Evolutionary conservation across 768 basidiomycete species (phyloP), one percentile per base, ranked within the genome.

Genomic region (Dioszegia crocea): DNA sequence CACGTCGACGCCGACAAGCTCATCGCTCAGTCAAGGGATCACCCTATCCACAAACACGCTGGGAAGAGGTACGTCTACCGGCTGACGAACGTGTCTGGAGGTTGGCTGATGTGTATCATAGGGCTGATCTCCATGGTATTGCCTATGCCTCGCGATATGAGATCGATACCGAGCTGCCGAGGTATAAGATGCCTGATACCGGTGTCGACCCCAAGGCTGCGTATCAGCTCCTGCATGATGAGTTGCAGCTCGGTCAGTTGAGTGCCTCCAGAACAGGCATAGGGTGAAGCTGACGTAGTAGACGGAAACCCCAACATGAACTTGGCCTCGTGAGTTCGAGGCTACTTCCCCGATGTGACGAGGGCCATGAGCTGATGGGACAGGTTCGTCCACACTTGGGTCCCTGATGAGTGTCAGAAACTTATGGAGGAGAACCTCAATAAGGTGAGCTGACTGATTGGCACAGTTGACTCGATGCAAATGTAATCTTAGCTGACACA

Each of bases 1-100:
- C 70, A 74, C 60, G 79, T 90, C 67, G 83, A 88, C 75, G 77
- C 88, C 1, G 86, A 87, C 56, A 77, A 79, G 49, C 81, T 91
- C 73, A 78, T 91, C 40, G 80, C 80, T 64, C 78, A 83, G 39
- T 59, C 72, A 3, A 38, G 54, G n/a, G 74, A 74, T 49, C 76
- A 77, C 51, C 73, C 64, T 4, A 62, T 70, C 26, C 66, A 65
- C 48, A 73, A 68, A 51, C 71, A 74, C 52, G 57, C 67, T 17
- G 65, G 63, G 8, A 65, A 56, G 24, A 31, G 65, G 69, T 70
- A 40, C 52, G 68, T 61, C 11, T 51, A 5, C 19, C 21, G 16
- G 1, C n/a, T 16, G 3, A 26, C n/a, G 24, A 39, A 56, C 23
- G 14, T 26, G 19, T 29, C 16, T 9, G 16, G 27, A 44, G 17